phyloP scores from a whole-genome alignment of 345 rosid species.

The Eucalyptus cladocalyx region DNA sequence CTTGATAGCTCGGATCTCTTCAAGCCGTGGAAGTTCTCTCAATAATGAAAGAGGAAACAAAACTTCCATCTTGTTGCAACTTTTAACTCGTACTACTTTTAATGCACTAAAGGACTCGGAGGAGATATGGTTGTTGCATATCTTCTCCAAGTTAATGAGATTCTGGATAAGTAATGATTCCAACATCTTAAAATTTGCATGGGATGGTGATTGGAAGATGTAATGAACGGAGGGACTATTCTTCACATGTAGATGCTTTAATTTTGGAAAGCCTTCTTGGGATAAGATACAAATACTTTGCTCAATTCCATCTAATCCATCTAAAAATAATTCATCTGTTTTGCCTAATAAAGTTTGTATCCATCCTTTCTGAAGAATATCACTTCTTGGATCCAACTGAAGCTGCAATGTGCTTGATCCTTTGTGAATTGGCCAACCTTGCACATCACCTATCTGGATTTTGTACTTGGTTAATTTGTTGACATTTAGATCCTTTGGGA shows the following conservation, averaged over 20 bases:
- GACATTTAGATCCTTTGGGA: not conserved
- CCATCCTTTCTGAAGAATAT: not conserved
- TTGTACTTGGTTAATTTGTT: not conserved
- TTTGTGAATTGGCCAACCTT: accelerated
- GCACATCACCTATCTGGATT: accelerated
- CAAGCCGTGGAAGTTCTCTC: too few relatives aligned
- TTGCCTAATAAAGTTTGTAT: not conserved
- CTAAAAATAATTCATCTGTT: too few relatives aligned
- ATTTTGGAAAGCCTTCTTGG: not conserved
- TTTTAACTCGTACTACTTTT: too few relatives aligned
- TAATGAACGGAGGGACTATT: not conserved
- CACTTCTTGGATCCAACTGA: not conserved
- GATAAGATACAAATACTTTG: not conserved
- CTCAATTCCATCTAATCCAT: not conserved
- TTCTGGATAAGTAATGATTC: too few relatives aligned
- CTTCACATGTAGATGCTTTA: accelerated
- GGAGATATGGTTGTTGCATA: too few relatives aligned
- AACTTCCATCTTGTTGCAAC: too few relatives aligned
- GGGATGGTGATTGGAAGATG: not conserved
- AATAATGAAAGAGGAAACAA: too few relatives aligned
- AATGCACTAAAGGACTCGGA: too few relatives aligned
- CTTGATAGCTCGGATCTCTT: too few relatives aligned
- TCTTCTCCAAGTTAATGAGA: too few relatives aligned
- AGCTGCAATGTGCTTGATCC: not conserved
- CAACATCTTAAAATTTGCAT: too few relatives aligned